Conservation (phyloP, 208 protist species). For the Leishmania gerbilli region DNA sequence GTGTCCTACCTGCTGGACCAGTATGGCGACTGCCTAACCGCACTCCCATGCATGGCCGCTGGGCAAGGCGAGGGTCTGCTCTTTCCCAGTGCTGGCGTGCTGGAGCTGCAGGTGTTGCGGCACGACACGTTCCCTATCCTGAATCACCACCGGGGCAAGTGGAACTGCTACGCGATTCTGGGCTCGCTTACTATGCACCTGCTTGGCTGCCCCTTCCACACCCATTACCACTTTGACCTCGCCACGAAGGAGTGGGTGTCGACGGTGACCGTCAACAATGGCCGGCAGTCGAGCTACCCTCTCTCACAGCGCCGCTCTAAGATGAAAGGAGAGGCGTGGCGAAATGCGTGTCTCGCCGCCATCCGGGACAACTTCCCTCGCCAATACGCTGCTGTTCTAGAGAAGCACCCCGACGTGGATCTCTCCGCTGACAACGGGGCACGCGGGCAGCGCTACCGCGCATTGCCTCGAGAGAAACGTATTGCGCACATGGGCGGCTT, state of each 20-base stretch:
- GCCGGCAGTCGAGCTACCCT: conserved; percentile 37
- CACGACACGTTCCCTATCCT: conserved; percentile 75
- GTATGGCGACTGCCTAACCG: conserved; percentile 50
- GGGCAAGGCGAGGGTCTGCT: conserved; percentile 28
- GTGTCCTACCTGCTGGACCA: conserved; percentile 79
- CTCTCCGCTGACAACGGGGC: conserved; percentile 71
- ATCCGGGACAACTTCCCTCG: conserved; percentile 84
- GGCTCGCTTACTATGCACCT: conserved; percentile 80
- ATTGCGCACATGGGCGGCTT: conserved; percentile 75
- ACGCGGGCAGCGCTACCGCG: conserved; percentile 61
- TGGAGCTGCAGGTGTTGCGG: conserved; percentile 60
- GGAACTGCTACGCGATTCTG: conserved; percentile 83
- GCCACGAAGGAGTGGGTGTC: conserved; percentile 44
- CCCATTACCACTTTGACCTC: conserved; percentile 56
- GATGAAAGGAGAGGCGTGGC: conserved; percentile 80
- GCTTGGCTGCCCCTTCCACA: conserved; percentile 76
- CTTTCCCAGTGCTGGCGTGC: conserved; percentile 52
- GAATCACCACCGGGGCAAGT: conserved; percentile 76
- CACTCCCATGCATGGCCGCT: conserved; percentile 23
- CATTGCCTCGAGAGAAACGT: conserved; percentile 86
- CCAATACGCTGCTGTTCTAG: conserved; percentile 70
- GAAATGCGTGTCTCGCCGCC: conserved; percentile 72
- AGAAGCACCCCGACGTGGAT: conserved; percentile 79
- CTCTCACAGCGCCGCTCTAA: conserved; percentile 67
- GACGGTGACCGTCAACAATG: conserved; percentile 75